Percentiles rank a stretch among this genome's conserved stretches.
These are phyloP conservation scores for Byssochlamys sp. DNA, from an alignment of 2,329 filamentous ascomycete species.

Conservation along the genomic window DNA sequence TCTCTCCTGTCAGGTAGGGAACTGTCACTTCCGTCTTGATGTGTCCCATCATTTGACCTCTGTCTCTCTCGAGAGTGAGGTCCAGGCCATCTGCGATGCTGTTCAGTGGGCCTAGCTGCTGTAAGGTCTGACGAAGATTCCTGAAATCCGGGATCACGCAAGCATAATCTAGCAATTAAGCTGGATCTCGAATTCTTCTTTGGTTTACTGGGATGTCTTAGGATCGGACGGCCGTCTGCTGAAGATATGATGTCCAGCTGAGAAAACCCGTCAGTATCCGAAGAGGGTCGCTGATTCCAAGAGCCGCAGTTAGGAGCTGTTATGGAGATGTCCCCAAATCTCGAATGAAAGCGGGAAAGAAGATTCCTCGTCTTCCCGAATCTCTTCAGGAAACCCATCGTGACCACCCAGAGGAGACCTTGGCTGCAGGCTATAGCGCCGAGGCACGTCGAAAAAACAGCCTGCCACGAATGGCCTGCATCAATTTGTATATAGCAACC, in stretches of 20 bases:
- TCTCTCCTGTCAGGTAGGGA: background rate
- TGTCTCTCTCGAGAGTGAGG: background rate
- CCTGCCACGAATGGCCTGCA: background rate
- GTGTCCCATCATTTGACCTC: background rate
- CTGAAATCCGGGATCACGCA: background rate
- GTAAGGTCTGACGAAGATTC: background rate
- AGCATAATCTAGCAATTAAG: background rate
- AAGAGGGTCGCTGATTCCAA: slow-evolving; percentile 26
- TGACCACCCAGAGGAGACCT: background rate
- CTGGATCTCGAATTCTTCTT: background rate
- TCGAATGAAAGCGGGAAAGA: background rate
- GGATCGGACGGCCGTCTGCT: background rate
- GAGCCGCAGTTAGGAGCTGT: slow-evolving; percentile 32
- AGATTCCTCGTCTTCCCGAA: background rate
- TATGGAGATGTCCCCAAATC: slow-evolving; percentile 33
- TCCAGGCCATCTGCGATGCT: background rate
- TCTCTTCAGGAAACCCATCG: background rate
- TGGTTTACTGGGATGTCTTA: slow-evolving; percentile 7
- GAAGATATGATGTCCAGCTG: background rate
- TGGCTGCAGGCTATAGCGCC: background rate
- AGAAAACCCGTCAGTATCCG: slow-evolving; percentile 5
- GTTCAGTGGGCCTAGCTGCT: background rate
- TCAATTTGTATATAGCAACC: background rate
- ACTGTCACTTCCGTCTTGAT: background rate
- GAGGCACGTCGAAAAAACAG: background rate